A percentile compares a stretch with the other conserved stretches of the same genome.
Conservation (phyloP, 495 filamentous ascomycete species). For the Penicillium argentinense region DNA sequence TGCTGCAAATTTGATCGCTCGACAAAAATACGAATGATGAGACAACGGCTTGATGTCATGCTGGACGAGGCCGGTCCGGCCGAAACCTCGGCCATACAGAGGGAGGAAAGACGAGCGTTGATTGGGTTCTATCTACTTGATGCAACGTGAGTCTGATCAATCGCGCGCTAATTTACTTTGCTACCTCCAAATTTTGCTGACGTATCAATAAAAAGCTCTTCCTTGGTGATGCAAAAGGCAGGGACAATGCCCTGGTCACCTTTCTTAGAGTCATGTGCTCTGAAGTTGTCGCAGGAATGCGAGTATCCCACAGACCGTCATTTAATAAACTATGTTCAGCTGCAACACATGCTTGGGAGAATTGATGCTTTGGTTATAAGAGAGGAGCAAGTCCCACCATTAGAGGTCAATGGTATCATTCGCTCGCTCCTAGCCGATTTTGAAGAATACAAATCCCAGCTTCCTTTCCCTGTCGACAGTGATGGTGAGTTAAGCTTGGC, state of each 20-base stretch:
- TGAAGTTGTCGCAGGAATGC: conserved; percentile 11
- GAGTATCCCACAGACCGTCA: conserved; percentile 16
- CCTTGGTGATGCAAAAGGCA: conserved; percentile 8
- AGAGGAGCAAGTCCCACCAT: conserved; percentile 2
- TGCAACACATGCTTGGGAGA: conserved; percentile 14
- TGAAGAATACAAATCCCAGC: conserved; percentile 13
- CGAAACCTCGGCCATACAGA: conserved; percentile 1
- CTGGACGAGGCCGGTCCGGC: background rate
- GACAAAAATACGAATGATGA: conserved; percentile 5
- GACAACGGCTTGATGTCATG: conserved; percentile 3
- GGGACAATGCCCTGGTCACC: conserved; percentile 15
- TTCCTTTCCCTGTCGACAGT: conserved; percentile 6
- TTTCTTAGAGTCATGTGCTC: conserved; percentile 18
- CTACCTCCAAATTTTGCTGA: background rate
- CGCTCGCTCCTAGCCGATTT: conserved; percentile 10
- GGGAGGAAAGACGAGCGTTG: conserved; percentile 13
- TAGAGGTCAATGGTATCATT: conserved; percentile 11
- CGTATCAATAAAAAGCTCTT: conserved; percentile 1
- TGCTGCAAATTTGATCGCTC: conserved; percentile 9
- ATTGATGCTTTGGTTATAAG: conserved; percentile 8
- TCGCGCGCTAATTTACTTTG: too few species aligned
- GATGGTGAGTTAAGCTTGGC: conserved; percentile 5
- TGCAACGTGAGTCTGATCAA: conserved; percentile 16
- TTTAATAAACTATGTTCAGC: conserved; percentile 11
- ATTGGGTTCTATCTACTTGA: conserved; percentile 14